These are phyloP conservation scores for Ophiosphaerella narmari DNA, from an alignment of 2,329 filamentous ascomycete genomes.

Conservation along the genomic window DNA sequence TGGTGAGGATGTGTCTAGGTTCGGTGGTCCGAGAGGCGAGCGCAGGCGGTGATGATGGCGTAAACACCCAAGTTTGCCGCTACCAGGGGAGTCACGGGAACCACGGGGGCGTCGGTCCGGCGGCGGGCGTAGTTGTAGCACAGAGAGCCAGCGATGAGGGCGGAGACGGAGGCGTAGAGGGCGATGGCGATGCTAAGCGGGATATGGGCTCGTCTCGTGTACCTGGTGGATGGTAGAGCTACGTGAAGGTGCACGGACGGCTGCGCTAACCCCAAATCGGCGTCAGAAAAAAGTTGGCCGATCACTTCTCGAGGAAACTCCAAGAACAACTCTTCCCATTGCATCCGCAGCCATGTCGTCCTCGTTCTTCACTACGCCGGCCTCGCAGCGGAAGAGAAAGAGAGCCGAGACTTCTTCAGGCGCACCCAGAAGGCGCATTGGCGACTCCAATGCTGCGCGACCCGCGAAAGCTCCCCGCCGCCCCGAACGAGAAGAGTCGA, in stretches of 20 bases:
- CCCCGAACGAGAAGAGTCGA: constrained; percentile 72
- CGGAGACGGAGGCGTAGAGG: not conserved
- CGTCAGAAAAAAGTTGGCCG: constrained; percentile 38
- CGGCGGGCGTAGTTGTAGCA: not conserved
- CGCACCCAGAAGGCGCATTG: constrained; percentile 64
- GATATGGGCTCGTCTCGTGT: constrained; percentile 23
- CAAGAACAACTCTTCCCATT: constrained; percentile 10
- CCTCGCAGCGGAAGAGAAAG: constrained; percentile 90
- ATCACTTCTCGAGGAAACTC: constrained; percentile 23
- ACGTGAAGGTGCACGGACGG: constrained; percentile 18
- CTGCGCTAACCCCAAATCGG: constrained; percentile 26
- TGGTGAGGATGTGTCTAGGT: constrained; percentile 20
- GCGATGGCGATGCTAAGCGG: constrained; percentile 5
- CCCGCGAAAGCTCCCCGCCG: constrained; percentile 51
- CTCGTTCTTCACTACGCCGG: constrained; percentile 91
- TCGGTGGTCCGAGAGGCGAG: constrained; percentile 19
- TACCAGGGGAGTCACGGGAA: not conserved
- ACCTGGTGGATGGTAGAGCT: constrained; percentile 24
- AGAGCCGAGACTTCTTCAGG: constrained; percentile 58
- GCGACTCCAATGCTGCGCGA: constrained; percentile 49
- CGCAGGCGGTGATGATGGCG: constrained; percentile 19
- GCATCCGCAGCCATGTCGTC: constrained; percentile 63
- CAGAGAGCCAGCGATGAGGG: not conserved
- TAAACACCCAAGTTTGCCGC: constrained; percentile 21
- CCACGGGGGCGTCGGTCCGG: not conserved